Percentiles rank a stretch among this genome's conserved stretches.
Evolutionary conservation across 2,329 filamentous ascomycete species (phyloP).

Genomic region (Trichoderma cornu-damae): DNA sequence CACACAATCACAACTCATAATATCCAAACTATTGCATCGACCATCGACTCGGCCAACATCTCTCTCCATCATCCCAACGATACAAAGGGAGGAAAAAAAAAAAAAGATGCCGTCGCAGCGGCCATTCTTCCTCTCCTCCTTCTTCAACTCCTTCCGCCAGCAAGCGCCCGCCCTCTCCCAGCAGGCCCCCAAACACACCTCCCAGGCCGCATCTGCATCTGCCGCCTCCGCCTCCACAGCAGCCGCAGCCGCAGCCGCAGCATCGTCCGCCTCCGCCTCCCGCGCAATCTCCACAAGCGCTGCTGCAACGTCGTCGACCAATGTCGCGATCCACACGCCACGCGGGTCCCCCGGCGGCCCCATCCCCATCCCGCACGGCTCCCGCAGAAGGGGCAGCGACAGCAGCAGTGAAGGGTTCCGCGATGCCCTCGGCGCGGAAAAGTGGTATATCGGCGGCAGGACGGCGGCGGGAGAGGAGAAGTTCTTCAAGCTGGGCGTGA

Average conservation of each 20-base stretch:
- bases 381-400: constrained; percentile 62
- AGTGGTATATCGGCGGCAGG: constrained; percentile 76
- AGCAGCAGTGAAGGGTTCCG: constrained; percentile 71
- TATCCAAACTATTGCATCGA: no score
- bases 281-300: constrained; percentile 25
- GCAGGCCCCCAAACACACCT: constrained; percentile 35
- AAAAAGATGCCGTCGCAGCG: constrained; percentile 47
- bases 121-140: constrained; percentile 52
- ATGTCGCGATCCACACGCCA: constrained; percentile 30
- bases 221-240: constrained; percentile 28
- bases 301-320: constrained; percentile 23
- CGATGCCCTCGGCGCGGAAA: constrained; percentile 66
- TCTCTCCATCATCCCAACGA: no score
- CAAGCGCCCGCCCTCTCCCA: constrained; percentile 36
- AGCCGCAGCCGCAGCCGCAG: constrained; percentile 26
- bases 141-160: constrained; percentile 52
- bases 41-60: neutral
- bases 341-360: constrained; percentile 25
- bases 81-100: no score
- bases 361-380: constrained; percentile 38
- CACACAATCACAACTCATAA: no score
- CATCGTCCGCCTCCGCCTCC: constrained; percentile 23
- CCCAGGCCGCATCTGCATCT: constrained; percentile 26
- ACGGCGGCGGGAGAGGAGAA: constrained; percentile 73
- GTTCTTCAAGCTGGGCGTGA: constrained; percentile 75